Evolutionary conservation across 108 stramenopile species (phyloP).

Genomic region (Parietichytrium sp.): DNA sequence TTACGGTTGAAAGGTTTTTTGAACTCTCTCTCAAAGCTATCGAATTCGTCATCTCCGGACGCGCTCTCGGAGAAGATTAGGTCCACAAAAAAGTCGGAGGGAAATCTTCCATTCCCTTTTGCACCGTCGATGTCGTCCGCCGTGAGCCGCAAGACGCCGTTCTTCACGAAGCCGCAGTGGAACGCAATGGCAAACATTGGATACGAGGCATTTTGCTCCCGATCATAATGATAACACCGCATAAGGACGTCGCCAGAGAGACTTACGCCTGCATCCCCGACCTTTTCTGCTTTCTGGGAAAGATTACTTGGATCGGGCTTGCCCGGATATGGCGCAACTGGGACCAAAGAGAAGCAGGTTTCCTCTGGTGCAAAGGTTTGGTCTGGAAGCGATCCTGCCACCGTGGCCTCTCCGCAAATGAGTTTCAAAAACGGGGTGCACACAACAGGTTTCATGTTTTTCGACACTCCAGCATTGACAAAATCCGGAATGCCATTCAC

Average conservation of each 20-base stretch:
- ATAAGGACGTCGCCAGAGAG: slow-evolving; percentile 7
- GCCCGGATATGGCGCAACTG: background rate
- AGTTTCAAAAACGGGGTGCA: background rate
- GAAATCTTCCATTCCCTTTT: background rate
- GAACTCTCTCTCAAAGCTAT: too few species aligned
- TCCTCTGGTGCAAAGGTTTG: background rate
- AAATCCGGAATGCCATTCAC: slow-evolving; percentile 26
- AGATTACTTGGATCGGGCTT: background rate
- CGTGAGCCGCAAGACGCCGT: slow-evolving; percentile 19
- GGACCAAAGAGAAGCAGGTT: background rate
- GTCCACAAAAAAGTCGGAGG: slow-evolving; percentile 12
- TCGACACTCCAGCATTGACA: background rate
- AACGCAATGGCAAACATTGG: slow-evolving; percentile 39
- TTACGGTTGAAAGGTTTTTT: too few species aligned
- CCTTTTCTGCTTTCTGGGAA: too few species aligned
- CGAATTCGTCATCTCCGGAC: too few species aligned
- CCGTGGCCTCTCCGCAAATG: background rate
- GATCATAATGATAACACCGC: background rate
- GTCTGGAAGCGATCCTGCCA: background rate
- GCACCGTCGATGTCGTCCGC: slow-evolving; percentile 15
- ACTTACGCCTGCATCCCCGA: background rate
- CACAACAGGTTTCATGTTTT: background rate
- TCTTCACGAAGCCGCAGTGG: background rate
- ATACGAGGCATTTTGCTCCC: background rate
- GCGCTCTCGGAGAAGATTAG: too few species aligned